These are phyloP conservation scores for Ajuga chamaepitys DNA, from an alignment of 257 asterid genomes.

Conservation along the genomic window DNA sequence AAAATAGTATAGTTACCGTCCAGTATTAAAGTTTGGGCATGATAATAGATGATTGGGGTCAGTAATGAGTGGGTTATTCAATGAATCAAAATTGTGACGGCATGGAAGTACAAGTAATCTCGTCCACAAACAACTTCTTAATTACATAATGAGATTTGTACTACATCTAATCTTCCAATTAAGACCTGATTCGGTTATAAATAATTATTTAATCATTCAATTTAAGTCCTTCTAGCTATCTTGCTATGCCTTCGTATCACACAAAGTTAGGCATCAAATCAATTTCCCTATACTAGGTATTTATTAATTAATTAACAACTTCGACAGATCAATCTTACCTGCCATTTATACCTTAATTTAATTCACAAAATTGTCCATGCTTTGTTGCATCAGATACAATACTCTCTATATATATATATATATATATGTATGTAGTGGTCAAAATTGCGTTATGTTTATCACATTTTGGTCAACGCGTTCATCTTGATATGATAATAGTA, in stretches of 20 bases:
- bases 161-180: background rate
- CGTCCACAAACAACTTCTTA: no score
- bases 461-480: slow-evolving; percentile 14
- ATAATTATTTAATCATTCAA: background rate
- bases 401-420: background rate
- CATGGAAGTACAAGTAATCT: no score
- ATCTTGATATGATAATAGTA: background rate
- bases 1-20: no score
- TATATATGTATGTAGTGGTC: background rate
- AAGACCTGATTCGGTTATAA: background rate
- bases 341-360: background rate
- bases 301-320: background rate
- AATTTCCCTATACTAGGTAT: background rate
- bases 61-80: no score
- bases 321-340: slow-evolving; percentile 12
- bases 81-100: no score
- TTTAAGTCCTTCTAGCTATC: no score
- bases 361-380: slow-evolving; percentile 9
- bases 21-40: no score
- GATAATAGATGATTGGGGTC: no score
- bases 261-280: slow-evolving; percentile 9
- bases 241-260: background rate
- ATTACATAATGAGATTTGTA: no score
- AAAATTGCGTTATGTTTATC: background rate
- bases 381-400: slow-evolving; percentile 29